These are phyloP conservation scores for Galerina marginata DNA, from an alignment of 768 basidiomycete species.

Conservation along the genomic window DNA sequence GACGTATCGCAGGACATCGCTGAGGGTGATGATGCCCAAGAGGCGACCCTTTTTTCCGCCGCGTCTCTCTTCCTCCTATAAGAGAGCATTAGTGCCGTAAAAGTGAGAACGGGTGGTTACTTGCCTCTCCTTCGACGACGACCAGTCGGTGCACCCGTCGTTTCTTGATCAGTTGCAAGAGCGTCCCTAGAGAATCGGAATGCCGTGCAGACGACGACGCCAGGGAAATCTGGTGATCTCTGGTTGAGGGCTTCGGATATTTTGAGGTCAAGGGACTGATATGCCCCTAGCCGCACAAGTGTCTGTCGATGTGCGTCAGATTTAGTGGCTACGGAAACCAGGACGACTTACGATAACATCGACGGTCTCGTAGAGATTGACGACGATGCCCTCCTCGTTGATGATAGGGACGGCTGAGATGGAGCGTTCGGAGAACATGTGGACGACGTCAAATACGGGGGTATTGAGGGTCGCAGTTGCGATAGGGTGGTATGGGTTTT, in stretches of 20 bases:
- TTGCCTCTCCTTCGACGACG: slow-evolving; percentile 90
- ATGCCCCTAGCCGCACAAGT: slow-evolving; percentile 91
- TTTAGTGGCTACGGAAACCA: neutral
- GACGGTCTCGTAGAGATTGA: slow-evolving; percentile 98
- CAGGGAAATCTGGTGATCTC: slow-evolving; percentile 93
- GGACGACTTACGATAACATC: slow-evolving; percentile 89
- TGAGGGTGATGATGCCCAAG: slow-evolving; percentile 86
- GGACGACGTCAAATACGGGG: slow-evolving; percentile 96
- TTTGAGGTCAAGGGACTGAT: slow-evolving; percentile 94
- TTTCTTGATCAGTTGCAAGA: slow-evolving; percentile 91
- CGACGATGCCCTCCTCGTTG: slow-evolving; percentile 88
- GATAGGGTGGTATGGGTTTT: slow-evolving; percentile 86
- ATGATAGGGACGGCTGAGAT: slow-evolving; percentile 98
- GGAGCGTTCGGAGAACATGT: slow-evolving; percentile 95
- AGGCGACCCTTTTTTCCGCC: slow-evolving; percentile 86
- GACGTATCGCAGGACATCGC: slow-evolving; percentile 86
- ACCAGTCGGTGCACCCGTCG: slow-evolving; percentile 93
- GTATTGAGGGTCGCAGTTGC: slow-evolving; percentile 91
- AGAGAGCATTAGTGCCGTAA: neutral
- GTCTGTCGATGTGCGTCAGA: slow-evolving; percentile 59
- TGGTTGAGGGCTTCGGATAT: slow-evolving; percentile 92
- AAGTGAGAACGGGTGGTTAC: slow-evolving; percentile 20
- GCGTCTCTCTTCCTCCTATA: slow-evolving; percentile 77
- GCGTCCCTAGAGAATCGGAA: slow-evolving; percentile 87
- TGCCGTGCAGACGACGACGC: slow-evolving; percentile 96